Conservation (phyloP, 257 asterid species). For the Fraxinus anomala region DNA sequence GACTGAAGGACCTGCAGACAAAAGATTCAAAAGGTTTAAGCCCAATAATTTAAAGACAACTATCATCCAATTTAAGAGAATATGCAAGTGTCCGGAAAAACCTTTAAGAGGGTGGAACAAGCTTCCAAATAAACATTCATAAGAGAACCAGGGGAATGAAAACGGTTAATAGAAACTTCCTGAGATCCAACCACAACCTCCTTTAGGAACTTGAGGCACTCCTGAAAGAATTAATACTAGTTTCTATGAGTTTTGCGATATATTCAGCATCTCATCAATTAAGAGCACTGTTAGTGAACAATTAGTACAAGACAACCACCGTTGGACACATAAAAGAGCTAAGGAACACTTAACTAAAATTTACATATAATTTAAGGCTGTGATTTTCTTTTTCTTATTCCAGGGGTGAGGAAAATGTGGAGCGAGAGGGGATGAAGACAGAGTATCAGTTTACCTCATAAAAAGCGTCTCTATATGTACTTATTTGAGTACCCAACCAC, state of each 20-base stretch:
- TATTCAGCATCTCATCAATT: neutral
- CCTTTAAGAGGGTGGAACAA: constrained; percentile 78
- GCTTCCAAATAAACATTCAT: constrained; percentile 68
- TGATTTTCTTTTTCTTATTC: neutral
- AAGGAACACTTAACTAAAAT: neutral
- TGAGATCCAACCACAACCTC: constrained; percentile 64
- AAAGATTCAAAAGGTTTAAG: constrained; percentile 18
- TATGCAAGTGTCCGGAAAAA: constrained; percentile 26
- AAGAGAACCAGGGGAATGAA: constrained; percentile 57
- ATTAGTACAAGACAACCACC: constrained; percentile 4
- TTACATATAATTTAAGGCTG: neutral
- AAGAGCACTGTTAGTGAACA: neutral
- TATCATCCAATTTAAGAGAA: neutral
- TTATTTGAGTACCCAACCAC: constrained; percentile 70
- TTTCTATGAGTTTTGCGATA: constrained; percentile 8
- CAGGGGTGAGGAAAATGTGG: neutral
- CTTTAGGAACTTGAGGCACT: constrained; percentile 81
- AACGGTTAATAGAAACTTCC: constrained; percentile 60
- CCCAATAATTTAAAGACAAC: constrained; percentile 7
- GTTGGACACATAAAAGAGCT: neutral
- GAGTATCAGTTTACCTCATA: constrained; percentile 53
- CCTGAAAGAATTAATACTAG: constrained; percentile 53
- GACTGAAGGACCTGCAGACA: constrained; percentile 78
- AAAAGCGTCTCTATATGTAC: constrained; percentile 63
- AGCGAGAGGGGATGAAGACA: neutral